A percentile compares a stretch with the other conserved stretches of the same genome.
Evolutionary conservation across 306 rosid genomes (phyloP).

Genomic region (Gleditsia sinensis): DNA sequence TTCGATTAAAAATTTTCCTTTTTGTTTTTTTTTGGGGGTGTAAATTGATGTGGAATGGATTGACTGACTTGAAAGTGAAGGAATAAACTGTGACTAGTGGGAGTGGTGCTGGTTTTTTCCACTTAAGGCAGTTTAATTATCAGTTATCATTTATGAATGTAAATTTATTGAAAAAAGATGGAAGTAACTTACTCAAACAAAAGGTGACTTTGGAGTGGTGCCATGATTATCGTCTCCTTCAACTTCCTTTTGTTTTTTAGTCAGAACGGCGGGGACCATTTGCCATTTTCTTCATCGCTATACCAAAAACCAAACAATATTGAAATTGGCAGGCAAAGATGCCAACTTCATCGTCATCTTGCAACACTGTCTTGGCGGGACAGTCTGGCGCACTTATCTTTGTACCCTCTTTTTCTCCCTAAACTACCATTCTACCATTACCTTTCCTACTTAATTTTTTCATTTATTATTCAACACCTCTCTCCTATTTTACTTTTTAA

Average conservation of each 20-base stretch:
- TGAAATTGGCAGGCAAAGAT: background rate
- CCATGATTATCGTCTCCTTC: too few species aligned
- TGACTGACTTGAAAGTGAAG: slow-evolving; percentile 37
- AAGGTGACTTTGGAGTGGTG: too few species aligned
- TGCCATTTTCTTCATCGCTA: background rate
- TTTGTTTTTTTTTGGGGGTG: too few species aligned
- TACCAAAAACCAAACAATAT: background rate
- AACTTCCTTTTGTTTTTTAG: background rate
- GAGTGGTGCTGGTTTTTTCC: slow-evolving; percentile 20
- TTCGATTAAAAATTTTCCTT: too few species aligned
- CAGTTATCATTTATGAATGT: too few species aligned
- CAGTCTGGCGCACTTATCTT: slow-evolving; percentile 64
- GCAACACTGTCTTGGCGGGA: slow-evolving; percentile 58
- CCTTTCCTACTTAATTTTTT: slow-evolving; percentile 19
- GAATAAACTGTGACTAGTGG: slow-evolving; percentile 31
- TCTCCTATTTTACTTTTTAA: too few species aligned
- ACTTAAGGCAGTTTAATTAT: too few species aligned
- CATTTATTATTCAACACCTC: too few species aligned
- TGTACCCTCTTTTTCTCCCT: slow-evolving; percentile 43
- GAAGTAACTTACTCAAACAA: too few species aligned
- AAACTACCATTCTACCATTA: slow-evolving; percentile 52
- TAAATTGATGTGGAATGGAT: background rate
- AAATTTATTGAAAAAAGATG: too few species aligned
- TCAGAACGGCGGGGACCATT: background rate
- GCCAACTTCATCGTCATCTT: background rate